Evolutionary conservation across 2,329 filamentous ascomycete genomes (phyloP), one percentile per base, ranked within the genome.

Genomic region (Massarina eburnea): DNA sequence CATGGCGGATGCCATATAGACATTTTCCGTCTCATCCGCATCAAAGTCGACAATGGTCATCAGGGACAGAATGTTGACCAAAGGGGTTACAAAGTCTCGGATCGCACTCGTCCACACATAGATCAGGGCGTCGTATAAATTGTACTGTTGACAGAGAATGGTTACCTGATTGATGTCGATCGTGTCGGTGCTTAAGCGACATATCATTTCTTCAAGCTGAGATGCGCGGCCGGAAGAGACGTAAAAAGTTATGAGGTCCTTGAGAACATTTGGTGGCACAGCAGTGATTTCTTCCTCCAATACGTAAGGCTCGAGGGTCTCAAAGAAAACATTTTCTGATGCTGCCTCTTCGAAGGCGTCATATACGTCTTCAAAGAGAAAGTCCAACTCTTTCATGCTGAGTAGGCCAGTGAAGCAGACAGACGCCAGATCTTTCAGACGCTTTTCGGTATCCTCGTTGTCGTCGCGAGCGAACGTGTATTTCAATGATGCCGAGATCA

Each of bases 61-160:
- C 19, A 96, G 76, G 12, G 81, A 75, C 39, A 95, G 75, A 2
- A 99, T 80, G 50, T 96, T 91, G 56, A 90, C 86, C 45, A 97
- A 76, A 1, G 94, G 92, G 1, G 91, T 95, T 51, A 96, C 85
- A 61, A 95, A 96, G 69, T 99, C 95, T 51, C 78, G 76, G 21
- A 99, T 76, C 2, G 90, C 91, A 68, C 89, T 86, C 49, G 95
- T 97, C 94, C 94, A 99, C 44, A 99, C 88, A 66, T 97, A 96
- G 34, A 95, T 91, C 45, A 96, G 81, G 2, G 94, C 95, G 70
- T 99, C 95, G 64, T 96, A 99, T 3, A 99, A 80, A 54, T 87
- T 83, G 67, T 97, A 85, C 64, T 92, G 86, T 68, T 94, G 95
- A 78, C 94, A 99, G 19, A 99, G 77, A 10, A 81, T 80, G 0